Conservation (phyloP, 192 early-diverging fungal genomes). For the Coemansia sp. region DNA sequence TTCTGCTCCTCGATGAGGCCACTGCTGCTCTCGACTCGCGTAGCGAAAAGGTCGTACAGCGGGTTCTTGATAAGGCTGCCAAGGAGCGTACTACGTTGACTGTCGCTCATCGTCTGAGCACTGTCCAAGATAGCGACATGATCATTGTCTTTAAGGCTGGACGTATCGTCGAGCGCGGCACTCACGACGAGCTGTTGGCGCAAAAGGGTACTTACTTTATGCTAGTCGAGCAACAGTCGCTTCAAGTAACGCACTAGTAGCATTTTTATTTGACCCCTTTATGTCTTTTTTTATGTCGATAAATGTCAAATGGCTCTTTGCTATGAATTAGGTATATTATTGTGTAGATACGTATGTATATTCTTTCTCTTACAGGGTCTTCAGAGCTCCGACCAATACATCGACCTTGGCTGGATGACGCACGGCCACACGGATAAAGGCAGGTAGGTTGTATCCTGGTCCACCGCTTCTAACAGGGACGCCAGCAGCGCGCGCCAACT, state of each 20-base stretch:
- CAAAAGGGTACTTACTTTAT: slow-evolving; percentile 60
- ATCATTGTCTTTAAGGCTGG: slow-evolving; percentile 80
- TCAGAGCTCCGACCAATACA: slow-evolving; percentile 75
- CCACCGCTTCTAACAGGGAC: slow-evolving; percentile 83
- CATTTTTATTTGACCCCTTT: neutral
- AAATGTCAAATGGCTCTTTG: neutral
- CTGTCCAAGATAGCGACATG: slow-evolving; percentile 69
- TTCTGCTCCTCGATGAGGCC: slow-evolving; percentile 86
- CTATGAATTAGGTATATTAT: neutral
- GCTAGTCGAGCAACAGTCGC: slow-evolving; percentile 72
- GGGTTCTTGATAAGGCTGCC: slow-evolving; percentile 68
- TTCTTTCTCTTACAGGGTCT: slow-evolving; percentile 26
- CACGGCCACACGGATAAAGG: slow-evolving; percentile 78
- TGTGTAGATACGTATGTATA: neutral
- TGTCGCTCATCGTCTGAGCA: slow-evolving; percentile 75
- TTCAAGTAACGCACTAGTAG: slow-evolving; percentile 58
- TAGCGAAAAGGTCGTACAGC: slow-evolving; percentile 72
- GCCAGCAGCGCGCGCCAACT: slow-evolving; percentile 71
- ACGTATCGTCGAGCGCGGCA: slow-evolving; percentile 63
- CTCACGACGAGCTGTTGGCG: slow-evolving; percentile 61
- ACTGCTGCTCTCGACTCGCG: slow-evolving; percentile 75
- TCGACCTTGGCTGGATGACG: slow-evolving; percentile 71
- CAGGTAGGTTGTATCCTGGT: slow-evolving; percentile 74
- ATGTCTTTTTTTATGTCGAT: neutral
- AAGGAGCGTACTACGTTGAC: slow-evolving; percentile 74